These are phyloP conservation scores for Cryptosporidium sp. DNA, from an alignment of 169 alveolate species.

Conservation along the genomic window DNA sequence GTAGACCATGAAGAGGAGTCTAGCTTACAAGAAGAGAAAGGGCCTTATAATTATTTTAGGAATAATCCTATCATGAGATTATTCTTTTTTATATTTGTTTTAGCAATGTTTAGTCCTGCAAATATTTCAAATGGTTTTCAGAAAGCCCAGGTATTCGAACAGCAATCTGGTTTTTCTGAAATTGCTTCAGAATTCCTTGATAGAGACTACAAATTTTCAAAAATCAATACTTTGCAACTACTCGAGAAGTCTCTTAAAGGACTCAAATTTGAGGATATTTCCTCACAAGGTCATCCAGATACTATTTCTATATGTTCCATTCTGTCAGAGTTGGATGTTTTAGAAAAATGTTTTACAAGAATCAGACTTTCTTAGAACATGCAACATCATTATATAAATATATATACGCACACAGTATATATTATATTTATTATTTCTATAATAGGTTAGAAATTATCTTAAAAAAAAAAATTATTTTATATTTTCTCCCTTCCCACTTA, in stretches of 20 bases:
- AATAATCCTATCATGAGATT: conserved; percentile 13
- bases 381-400: too few species aligned
- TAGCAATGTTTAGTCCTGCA: conserved; percentile 16
- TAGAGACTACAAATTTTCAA: neutral
- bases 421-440: neutral
- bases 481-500: too few species aligned
- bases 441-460: neutral
- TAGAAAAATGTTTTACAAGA: conserved; percentile 64
- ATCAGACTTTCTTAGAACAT: conserved; percentile 42
- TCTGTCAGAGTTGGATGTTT: conserved; percentile 53
- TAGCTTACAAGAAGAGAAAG: neutral
- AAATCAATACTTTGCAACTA: neutral
- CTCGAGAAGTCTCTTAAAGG: neutral
- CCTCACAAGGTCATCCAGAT: conserved; percentile 5
- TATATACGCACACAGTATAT: neutral
- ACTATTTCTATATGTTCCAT: conserved; percentile 47
- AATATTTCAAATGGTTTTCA: neutral
- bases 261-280: conserved; percentile 2
- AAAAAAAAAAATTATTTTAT: too few species aligned
- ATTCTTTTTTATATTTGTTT: conserved; percentile 6
- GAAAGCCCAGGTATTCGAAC: neutral
- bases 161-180: neutral
- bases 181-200: neutral
- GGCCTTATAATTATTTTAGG: conserved; percentile 3
- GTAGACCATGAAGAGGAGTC: conserved; percentile 7